Base-by-base conservation (phyloP, 495 filamentous ascomycete genomes). In the Chaetomium tenue region DNA sequence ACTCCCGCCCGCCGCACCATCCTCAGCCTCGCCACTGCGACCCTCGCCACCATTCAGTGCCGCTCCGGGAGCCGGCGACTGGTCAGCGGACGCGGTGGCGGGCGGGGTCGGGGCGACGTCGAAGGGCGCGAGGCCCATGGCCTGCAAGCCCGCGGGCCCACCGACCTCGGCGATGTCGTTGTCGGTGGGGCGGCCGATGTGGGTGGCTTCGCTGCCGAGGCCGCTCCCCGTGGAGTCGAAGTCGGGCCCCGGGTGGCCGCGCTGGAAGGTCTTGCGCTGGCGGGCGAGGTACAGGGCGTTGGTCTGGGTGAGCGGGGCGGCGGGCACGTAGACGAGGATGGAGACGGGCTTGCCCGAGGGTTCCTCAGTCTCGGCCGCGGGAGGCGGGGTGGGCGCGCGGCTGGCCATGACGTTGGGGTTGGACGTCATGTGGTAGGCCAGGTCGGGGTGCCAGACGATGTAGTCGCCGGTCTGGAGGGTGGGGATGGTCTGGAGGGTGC, bases 381-480 rank as follows among this genome's bases (percentile, higher is more conserved):
- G 70, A 1, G 76, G 74, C 3, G 72, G 73, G 13, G 73, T 76
- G 4, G 75, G 75, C 0, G 74, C 70, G 59, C 75, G 74, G 62
- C 69, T 72, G 46, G 63, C 71, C 65, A 67, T 72, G 67, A 74
- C 68, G 71, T 76, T 74, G 66, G 77, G 75, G 61, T 74, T 75
- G n/a, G 64, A 68, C 52, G 78, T 77, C 74, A 82, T 78, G 65
- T 78, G 77, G 67, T 82, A 82, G 16, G 75, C 74, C 58, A 75
- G 85, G 64, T 96, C 92, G 61, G 91, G 93, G 75, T 97, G 93
- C 93, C 92, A 97, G 59, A 89, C 83, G 13, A 97, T 91, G 76
- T 90, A 96, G 75, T 97, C 92, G 53, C 92, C 92, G 0, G 91
- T 92, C 40, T 84, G 81, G 18, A 96, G 86, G 12, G 81, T 81